These are phyloP conservation scores for Cladosporium phlei DNA, from an alignment of 2,329 filamentous ascomycete genomes.

Conservation along the genomic window DNA sequence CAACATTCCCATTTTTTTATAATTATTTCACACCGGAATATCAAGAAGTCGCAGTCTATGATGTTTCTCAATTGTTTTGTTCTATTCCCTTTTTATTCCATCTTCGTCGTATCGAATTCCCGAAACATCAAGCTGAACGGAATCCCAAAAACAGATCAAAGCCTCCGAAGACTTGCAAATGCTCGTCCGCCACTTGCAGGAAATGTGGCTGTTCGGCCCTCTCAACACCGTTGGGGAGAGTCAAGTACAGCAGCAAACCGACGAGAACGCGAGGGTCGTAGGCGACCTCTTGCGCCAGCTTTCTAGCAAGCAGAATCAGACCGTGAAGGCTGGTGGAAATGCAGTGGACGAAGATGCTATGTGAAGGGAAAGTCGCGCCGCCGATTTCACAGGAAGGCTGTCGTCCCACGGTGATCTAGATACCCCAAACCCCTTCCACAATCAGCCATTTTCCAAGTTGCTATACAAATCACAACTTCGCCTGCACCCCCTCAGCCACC, in stretches of 20 bases:
- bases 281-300: slow-evolving; percentile 38
- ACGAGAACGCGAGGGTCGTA: slow-evolving; percentile 46
- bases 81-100: too few species aligned
- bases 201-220: slow-evolving; percentile 63
- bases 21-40: neutral
- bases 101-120: too few species aligned
- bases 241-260: slow-evolving; percentile 40
- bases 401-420: too few species aligned
- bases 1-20: neutral
- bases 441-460: neutral
- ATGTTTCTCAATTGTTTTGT: too few species aligned
- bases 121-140: too few species aligned
- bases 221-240: slow-evolving; percentile 51
- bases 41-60: too few species aligned
- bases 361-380: too few species aligned
- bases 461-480: slow-evolving; percentile 18
- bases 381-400: neutral
- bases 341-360: neutral
- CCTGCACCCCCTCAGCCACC: slow-evolving; percentile 3
- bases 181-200: slow-evolving; percentile 59
- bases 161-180: slow-evolving; percentile 59
- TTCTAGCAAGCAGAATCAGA: slow-evolving; percentile 13
- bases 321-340: neutral
- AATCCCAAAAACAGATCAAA: slow-evolving; percentile 44
- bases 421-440: too few species aligned